Evolutionary conservation across 805 yeast genomes (phyloP).

Genomic region (Ogataea nonfermentans): DNA sequence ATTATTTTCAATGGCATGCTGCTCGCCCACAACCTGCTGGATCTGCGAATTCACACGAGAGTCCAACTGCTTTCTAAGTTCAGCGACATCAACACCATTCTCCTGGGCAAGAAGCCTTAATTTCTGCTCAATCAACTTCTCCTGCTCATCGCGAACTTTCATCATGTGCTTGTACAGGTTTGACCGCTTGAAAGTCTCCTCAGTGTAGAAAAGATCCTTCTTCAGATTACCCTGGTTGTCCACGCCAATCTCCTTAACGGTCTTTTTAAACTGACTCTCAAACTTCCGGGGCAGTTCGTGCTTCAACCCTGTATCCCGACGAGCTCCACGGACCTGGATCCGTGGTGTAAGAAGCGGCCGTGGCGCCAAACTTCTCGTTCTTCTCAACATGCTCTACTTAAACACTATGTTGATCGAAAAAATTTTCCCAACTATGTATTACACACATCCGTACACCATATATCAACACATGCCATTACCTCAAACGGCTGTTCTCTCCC

Average conservation of each 20-base stretch:
- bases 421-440: conserved; percentile 1
- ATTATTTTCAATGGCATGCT: conserved; percentile 13
- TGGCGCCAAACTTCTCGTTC: not conserved
- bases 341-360: conserved; percentile 1
- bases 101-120: conserved; percentile 24
- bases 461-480: not conserved
- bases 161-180: conserved; percentile 21
- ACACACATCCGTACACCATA: conserved; percentile 10
- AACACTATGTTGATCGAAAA: conserved; percentile 5
- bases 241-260: conserved; percentile 16
- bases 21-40: conserved; percentile 3
- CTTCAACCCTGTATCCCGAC: not conserved
- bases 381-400: conserved; percentile 7
- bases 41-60: conserved; percentile 20
- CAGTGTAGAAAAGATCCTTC: conserved; percentile 19
- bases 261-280: conserved; percentile 5
- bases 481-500: conserved; percentile 18
- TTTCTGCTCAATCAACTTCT: conserved; percentile 26
- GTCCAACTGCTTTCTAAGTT: conserved; percentile 23
- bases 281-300: not conserved
- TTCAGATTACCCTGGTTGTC: conserved; percentile 28
- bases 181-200: conserved; percentile 24
- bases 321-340: not conserved
- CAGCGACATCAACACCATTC: conserved; percentile 20
- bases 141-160: conserved; percentile 21